Evolutionary conservation across 345 rosid species (phyloP).

Genomic region (Populus alba): DNA sequence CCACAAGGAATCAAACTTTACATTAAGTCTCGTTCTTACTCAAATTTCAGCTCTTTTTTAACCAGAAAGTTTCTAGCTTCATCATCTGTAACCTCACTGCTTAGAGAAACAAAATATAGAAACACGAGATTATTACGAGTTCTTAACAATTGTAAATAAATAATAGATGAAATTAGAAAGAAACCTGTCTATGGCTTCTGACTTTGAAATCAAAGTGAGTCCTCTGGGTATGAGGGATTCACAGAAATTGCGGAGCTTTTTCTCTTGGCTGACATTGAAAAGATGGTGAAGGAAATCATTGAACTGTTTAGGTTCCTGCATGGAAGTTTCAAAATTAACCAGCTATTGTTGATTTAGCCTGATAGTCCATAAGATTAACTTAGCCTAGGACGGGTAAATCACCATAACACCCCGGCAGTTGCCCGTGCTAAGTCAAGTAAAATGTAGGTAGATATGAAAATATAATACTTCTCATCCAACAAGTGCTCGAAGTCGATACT

Average conservation of each 20-base stretch:
- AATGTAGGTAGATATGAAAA: neutral
- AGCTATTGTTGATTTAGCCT: neutral
- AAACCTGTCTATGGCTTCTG: constrained; percentile 87
- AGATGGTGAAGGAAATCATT: constrained; percentile 55
- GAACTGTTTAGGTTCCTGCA: constrained; percentile 82
- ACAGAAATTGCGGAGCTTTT: constrained; percentile 37
- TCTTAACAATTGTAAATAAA: neutral
- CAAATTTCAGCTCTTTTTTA: constrained; percentile 10
- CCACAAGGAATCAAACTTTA: neutral
- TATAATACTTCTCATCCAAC: neutral
- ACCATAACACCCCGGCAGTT: neutral
- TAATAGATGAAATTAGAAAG: neutral
- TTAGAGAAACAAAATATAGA: constrained; percentile 4
- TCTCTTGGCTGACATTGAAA: constrained; percentile 37
- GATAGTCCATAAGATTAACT: neutral
- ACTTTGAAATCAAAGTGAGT: constrained; percentile 61
- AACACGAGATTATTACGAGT: constrained; percentile 4
- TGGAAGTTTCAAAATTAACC: constrained; percentile 2
- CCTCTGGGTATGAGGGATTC: constrained; percentile 46
- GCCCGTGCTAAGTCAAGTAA: neutral
- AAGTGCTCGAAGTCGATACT: neutral
- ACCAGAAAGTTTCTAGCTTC: constrained; percentile 45
- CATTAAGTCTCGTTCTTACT: neutral
- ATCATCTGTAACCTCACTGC: constrained; percentile 69
- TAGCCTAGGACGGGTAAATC: neutral